Conservation (phyloP, 1,284 basidiomycete species). For the Gomphus sp. region DNA sequence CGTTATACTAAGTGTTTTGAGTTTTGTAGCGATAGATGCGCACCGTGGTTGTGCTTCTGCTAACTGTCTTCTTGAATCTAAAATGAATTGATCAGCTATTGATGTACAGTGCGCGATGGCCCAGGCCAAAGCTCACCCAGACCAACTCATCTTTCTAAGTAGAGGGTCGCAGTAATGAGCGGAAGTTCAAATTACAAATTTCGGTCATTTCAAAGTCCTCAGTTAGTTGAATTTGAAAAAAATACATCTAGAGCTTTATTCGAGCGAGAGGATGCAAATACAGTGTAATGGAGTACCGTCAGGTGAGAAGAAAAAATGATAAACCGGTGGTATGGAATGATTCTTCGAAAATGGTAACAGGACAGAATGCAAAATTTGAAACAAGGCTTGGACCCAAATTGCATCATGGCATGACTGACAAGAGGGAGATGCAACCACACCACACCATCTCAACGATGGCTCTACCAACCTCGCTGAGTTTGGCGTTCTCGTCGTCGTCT, state of each 20-base stretch:
- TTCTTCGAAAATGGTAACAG: neutral
- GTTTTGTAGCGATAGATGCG: conserved; percentile 11
- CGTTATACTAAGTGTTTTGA: neutral
- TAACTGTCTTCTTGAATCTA: conserved; percentile 92
- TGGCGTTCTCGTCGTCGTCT: conserved; percentile 24
- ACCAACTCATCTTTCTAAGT: conserved; percentile 36
- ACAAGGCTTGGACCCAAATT: neutral
- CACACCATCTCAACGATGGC: conserved; percentile 77
- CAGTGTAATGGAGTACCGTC: neutral
- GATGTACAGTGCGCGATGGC: neutral
- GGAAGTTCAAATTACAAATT: neutral
- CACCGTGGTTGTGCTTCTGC: conserved; percentile 86
- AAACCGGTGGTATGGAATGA: neutral
- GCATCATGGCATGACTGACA: conserved; percentile 37
- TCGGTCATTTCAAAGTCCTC: too few species aligned
- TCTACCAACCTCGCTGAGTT: conserved; percentile 61
- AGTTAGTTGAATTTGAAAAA: neutral
- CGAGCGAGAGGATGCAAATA: conserved; percentile 3
- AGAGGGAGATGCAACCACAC: conserved; percentile 68
- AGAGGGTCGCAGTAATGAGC: neutral
- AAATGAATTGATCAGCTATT: neutral
- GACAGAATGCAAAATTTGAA: neutral
- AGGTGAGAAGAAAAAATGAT: neutral
- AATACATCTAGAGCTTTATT: conserved; percentile 6
- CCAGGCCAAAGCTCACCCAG: conserved; percentile 27